Percentiles rank a stretch among this genome's conserved stretches.
Conservation (phyloP, 805 yeast species). For the Starmerella floris region DNA sequence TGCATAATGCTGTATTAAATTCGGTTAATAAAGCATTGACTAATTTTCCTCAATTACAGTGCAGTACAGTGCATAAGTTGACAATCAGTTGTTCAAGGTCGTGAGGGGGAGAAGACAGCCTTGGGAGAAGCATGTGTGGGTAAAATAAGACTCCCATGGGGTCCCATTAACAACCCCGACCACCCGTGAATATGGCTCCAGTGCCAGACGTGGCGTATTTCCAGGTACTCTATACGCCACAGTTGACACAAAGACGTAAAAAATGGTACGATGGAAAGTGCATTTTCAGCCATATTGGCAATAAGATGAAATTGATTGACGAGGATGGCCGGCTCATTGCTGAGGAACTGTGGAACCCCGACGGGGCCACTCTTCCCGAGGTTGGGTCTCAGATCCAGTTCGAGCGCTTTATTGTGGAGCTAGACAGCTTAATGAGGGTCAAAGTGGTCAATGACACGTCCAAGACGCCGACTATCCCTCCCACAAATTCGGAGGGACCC, state of each 20-base stretch:
- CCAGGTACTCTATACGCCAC: constrained; percentile 27
- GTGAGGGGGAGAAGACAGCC: too few species aligned
- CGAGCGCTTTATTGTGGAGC: constrained; percentile 23
- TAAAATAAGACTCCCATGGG: too few species aligned
- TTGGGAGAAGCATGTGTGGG: too few species aligned
- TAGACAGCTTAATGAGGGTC: constrained; percentile 16
- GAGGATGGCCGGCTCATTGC: constrained; percentile 18
- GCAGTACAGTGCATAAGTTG: too few species aligned
- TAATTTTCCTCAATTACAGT: too few species aligned
- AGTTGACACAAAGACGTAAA: constrained; percentile 28
- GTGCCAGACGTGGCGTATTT: constrained; percentile 4
- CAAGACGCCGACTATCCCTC: not conserved
- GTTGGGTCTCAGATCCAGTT: constrained; percentile 15
- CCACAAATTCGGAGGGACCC: too few species aligned
- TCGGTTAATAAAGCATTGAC: too few species aligned
- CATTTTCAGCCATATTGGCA: constrained; percentile 20
- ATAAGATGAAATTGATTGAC: constrained; percentile 24
- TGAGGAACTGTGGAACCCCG: constrained; percentile 9
- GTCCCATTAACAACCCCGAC: too few species aligned
- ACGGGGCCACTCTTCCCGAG: constrained; percentile 4
- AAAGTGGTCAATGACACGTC: not conserved
- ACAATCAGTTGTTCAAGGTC: too few species aligned
- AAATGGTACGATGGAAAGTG: constrained; percentile 30
- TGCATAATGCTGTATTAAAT: too few species aligned
- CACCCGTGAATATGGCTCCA: too few species aligned